Evolutionary conservation across 768 basidiomycete genomes (phyloP).

Genomic region (Hydnomerulius pinastri): DNA sequence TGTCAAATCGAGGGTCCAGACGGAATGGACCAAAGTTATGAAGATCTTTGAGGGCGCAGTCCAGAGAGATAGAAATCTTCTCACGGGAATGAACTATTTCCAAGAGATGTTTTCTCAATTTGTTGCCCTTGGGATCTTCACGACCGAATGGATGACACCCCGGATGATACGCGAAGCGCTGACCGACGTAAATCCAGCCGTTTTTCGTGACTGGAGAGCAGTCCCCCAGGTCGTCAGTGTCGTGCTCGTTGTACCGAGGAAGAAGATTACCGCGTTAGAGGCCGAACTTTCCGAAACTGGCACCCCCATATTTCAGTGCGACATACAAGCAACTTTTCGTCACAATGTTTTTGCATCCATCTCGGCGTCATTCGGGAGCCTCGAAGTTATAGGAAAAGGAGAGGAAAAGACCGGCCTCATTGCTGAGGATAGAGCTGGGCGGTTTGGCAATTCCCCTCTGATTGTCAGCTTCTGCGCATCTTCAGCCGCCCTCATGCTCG

Average conservation of each 20-base stretch:
- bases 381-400: conserved; percentile 19
- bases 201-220: conserved; percentile 32
- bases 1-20: conserved; percentile 37
- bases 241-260: conserved; percentile 34
- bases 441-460: conserved; percentile 17
- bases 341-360: conserved; percentile 20
- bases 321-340: conserved; percentile 9
- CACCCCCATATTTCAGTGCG: conserved; percentile 23
- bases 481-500: conserved; percentile 12
- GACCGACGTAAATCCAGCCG: not conserved
- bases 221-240: conserved; percentile 35
- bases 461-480: conserved; percentile 23
- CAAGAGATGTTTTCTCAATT: conserved; percentile 52
- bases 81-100: conserved; percentile 33
- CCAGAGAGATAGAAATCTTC: conserved; percentile 11
- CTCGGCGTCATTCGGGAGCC: conserved; percentile 21
- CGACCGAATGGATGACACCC: conserved; percentile 19
- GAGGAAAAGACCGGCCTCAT: conserved; percentile 15
- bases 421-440: too few relatives aligned
- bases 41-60: conserved; percentile 25
- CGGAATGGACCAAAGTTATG: conserved; percentile 48
- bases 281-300: too few relatives aligned
- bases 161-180: conserved; percentile 13
- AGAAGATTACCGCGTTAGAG: conserved; percentile 23
- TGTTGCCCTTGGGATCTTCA: conserved; percentile 41